Percentiles rank a stretch among this genome's conserved stretches.
Conservation (phyloP, 2,329 filamentous ascomycete species). For the Mariannaea sp. region DNA sequence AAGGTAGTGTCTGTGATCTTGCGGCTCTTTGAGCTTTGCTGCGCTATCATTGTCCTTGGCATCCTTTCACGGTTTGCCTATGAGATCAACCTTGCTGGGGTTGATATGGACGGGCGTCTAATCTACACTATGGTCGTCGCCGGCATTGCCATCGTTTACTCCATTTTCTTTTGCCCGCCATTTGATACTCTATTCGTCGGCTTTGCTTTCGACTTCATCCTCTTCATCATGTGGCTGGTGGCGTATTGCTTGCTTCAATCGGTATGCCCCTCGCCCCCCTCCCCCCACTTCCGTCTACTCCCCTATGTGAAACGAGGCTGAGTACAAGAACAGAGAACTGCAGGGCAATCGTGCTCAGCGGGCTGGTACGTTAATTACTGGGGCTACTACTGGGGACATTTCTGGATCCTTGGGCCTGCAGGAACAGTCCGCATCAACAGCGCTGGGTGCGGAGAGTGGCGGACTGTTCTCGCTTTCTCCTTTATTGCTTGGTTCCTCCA, state of each 20-base stretch:
- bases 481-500: conserved; percentile 3
- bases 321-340: conserved; percentile 18
- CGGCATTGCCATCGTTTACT: conserved; percentile 36
- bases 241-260: conserved; percentile 35
- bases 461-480: conserved; percentile 3
- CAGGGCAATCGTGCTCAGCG: conserved; percentile 17
- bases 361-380: conserved; percentile 36
- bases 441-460: conserved; percentile 4
- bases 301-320: not conserved
- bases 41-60: conserved; percentile 34
- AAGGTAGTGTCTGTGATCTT: conserved; percentile 28
- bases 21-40: conserved; percentile 25
- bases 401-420: conserved; percentile 19
- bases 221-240: conserved; percentile 39
- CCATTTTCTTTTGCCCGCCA: conserved; percentile 29
- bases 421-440: not conserved
- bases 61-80: conserved; percentile 32
- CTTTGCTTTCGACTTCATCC: conserved; percentile 36
- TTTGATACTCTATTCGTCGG: conserved; percentile 29
- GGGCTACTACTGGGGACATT: conserved; percentile 38
- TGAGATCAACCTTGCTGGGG: conserved; percentile 15
- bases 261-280: conserved; percentile 16
- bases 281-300: not conserved
- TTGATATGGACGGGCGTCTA: conserved; percentile 23
- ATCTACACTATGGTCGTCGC: conserved; percentile 36